These are phyloP conservation scores for Planoprotostelium fungivorum DNA, from an alignment of 78 protist species.

Conservation along the genomic window DNA sequence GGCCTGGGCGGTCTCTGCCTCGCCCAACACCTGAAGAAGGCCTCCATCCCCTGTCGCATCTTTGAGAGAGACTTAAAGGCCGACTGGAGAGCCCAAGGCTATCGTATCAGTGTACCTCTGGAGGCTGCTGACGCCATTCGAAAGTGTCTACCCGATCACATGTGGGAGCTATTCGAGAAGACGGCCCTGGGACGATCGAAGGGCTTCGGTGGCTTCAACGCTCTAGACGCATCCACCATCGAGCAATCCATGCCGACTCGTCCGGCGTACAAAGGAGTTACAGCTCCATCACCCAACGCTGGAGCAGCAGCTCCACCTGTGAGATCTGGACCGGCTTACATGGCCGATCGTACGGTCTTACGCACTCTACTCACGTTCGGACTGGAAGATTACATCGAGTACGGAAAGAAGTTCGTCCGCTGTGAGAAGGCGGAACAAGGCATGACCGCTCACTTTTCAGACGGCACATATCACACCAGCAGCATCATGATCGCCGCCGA, in stretches of 20 bases:
- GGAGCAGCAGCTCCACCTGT: no score
- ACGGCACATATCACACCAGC: conserved; percentile 8
- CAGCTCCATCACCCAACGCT: no score
- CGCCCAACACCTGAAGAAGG: conserved; percentile 13
- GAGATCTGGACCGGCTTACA: neutral
- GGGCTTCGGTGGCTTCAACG: no score
- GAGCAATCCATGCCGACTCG: no score
- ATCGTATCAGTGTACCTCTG: conserved; percentile 12
- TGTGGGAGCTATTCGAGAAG: conserved; percentile 14
- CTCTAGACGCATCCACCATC: no score
- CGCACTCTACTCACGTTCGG: neutral
- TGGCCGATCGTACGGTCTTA: conserved; percentile 12
- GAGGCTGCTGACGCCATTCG: conserved; percentile 3
- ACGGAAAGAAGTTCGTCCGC: neutral
- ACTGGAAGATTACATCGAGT: conserved; percentile 7
- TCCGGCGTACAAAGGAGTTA: no score
- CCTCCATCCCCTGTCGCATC: conserved; percentile 3
- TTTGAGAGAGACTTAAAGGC: conserved; percentile 21
- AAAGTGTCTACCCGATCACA: neutral
- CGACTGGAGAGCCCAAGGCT: conserved; percentile 11
- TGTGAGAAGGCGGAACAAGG: neutral
- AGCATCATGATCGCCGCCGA: conserved; percentile 16
- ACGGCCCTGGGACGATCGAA: no score
- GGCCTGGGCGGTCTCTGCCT: conserved; percentile 11
- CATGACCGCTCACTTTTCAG: conserved; percentile 17